Conservation (phyloP, 306 rosid species). For the Ochetophila trinervis region DNA sequence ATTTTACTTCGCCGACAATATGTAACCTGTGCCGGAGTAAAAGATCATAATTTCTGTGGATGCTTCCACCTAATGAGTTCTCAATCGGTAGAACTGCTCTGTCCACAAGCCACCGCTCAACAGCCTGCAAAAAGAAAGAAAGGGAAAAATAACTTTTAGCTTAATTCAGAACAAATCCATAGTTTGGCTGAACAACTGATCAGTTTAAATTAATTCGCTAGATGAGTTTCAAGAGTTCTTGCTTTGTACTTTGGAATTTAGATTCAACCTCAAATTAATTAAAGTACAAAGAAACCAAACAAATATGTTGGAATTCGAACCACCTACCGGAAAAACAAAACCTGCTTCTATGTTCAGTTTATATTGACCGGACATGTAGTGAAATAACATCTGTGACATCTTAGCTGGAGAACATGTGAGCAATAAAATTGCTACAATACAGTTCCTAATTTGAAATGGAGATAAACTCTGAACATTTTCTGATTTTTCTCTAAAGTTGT, state of each 20-base stretch:
- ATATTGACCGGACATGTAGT: not conserved
- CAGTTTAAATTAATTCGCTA: too few species aligned
- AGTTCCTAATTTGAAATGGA: not conserved
- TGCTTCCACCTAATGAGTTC: conserved; percentile 96
- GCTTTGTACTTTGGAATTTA: too few species aligned
- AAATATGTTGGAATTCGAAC: too few species aligned
- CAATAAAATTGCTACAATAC: too few species aligned
- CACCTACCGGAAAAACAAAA: not conserved
- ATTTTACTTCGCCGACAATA: conserved; percentile 95
- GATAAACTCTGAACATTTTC: not conserved
- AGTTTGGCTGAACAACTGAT: too few species aligned
- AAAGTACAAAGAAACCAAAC: too few species aligned
- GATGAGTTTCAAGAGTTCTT: too few species aligned
- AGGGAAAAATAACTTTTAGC: not conserved
- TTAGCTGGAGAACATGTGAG: too few species aligned
- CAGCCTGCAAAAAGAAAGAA: conserved; percentile 50
- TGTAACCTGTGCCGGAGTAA: conserved; percentile 85
- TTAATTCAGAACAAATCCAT: too few species aligned
- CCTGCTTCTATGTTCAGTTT: not conserved
- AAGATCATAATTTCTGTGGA: conserved; percentile 96
- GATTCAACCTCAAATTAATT: not conserved
- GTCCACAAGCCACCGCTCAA: conserved; percentile 90
- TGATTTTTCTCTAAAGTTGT: not conserved
- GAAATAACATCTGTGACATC: too few species aligned
- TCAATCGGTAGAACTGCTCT: conserved; percentile 97